Conservation (phyloP, 129 eudicot genomes). For the Helichrysum umbraculigerum region DNA sequence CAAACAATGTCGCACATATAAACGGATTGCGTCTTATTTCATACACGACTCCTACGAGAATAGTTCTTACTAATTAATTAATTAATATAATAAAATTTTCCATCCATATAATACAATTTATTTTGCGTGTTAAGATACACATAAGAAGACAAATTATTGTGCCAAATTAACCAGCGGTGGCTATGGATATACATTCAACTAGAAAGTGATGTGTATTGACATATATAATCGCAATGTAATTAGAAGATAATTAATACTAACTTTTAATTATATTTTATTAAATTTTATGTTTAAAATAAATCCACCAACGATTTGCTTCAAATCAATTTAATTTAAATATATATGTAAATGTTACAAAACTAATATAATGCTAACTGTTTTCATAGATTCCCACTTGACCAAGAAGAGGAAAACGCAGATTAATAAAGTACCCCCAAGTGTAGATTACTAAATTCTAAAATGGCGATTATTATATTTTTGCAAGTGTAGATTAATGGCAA, state of each 20-base stretch:
- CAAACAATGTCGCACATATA: no score
- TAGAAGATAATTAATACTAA: no score
- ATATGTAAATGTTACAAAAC: background rate
- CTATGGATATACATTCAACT: background rate
- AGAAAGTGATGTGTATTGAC: background rate
- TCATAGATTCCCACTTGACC: background rate
- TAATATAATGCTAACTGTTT: constrained; percentile 17
- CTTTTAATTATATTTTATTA: no score
- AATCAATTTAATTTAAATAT: no score
- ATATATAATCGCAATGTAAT: background rate
- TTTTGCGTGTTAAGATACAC: background rate
- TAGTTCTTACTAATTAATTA: no score
- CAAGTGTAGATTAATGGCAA: no score
- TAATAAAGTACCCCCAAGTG: background rate
- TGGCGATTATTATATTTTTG: background rate
- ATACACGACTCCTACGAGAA: background rate
- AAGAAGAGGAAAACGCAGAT: background rate
- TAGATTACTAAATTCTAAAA: background rate
- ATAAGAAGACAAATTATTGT: background rate
- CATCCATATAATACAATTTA: no score
- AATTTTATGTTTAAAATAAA: no score
- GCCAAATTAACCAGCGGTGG: background rate
- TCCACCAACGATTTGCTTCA: no score
- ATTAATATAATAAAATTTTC: no score
- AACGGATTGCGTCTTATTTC: background rate